These are phyloP conservation scores for Angomonas ambiguus DNA, from an alignment of 208 protist species.

Conservation along the genomic window DNA sequence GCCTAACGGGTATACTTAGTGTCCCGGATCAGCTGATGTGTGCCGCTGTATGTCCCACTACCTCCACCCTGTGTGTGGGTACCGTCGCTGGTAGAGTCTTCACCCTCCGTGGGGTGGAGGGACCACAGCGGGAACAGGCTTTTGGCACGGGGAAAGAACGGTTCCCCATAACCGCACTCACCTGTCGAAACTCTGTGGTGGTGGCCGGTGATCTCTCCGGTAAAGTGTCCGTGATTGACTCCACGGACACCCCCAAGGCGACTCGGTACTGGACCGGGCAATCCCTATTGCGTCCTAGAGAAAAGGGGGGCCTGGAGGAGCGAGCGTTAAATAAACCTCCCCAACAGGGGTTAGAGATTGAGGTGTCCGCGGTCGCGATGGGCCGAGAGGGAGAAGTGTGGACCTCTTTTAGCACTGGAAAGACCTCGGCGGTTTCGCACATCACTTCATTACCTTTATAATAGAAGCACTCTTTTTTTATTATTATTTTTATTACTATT, in stretches of 20 bases:
- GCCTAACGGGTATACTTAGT: constrained; percentile 28
- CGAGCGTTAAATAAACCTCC: not conserved
- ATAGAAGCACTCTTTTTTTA: not conserved
- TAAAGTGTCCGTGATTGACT: constrained; percentile 43
- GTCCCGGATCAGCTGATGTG: constrained; percentile 56
- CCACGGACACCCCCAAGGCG: constrained; percentile 34
- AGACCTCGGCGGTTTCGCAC: constrained; percentile 25
- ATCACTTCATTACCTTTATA: constrained; percentile 37
- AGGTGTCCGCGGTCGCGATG: constrained; percentile 34
- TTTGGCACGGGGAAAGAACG: constrained; percentile 43
- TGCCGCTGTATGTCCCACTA: constrained; percentile 21
- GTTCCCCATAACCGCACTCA: constrained; percentile 30
- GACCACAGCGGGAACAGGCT: constrained; percentile 43
- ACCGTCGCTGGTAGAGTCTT: constrained; percentile 61
- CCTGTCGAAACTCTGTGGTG: constrained; percentile 24
- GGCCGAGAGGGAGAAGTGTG: constrained; percentile 29
- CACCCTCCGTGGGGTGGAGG: constrained; percentile 38
- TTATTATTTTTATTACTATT: constrained; percentile 8
- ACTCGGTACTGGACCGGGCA: constrained; percentile 45
- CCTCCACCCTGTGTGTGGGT: constrained; percentile 30
- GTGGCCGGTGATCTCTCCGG: constrained; percentile 45
- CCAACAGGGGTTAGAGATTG: constrained; percentile 1
- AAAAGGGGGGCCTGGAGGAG: not conserved
- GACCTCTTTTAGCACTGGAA: constrained; percentile 33
- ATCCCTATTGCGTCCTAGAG: constrained; percentile 20